Conservation (phyloP, 2,329 filamentous ascomycete species). For the Cordyceps tenuipes region DNA sequence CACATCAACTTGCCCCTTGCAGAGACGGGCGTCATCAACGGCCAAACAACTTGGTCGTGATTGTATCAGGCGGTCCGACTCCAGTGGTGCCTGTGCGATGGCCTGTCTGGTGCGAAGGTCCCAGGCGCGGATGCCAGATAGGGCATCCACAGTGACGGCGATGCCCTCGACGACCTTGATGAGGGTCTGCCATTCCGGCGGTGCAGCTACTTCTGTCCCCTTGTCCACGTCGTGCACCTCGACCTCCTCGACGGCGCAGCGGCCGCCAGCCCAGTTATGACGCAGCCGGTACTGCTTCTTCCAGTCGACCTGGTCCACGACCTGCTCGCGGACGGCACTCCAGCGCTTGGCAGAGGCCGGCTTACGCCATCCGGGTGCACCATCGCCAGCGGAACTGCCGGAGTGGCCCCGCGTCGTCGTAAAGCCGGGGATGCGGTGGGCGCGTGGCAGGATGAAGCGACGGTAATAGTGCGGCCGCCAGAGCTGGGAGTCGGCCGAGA, state of each 20-base stretch:
- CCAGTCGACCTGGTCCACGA: conserved; percentile 56
- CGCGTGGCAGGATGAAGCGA: conserved; percentile 76
- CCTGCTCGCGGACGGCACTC: neutral
- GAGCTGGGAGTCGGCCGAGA: conserved; percentile 74
- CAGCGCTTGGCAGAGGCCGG: conserved; percentile 20
- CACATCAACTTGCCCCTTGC: conserved; percentile 45
- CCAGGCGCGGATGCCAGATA: conserved; percentile 70
- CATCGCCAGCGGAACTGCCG: conserved; percentile 32
- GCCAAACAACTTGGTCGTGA: conserved; percentile 53
- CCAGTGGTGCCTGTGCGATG: conserved; percentile 42
- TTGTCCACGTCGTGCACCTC: conserved; percentile 39
- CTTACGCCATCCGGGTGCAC: conserved; percentile 33
- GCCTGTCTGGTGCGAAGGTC: conserved; percentile 55
- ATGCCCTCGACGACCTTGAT: conserved; percentile 71
- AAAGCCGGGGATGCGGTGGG: conserved; percentile 64
- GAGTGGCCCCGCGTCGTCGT: conserved; percentile 24
- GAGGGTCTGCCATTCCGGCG: conserved; percentile 48
- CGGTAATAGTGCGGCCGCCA: conserved; percentile 88
- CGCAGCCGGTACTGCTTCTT: conserved; percentile 80
- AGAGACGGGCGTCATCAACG: conserved; percentile 46
- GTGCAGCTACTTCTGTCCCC: conserved; percentile 12
- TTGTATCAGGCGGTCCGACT: conserved; percentile 15
- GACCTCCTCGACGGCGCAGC: conserved; percentile 72
- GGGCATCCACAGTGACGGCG: conserved; percentile 66
- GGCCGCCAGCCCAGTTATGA: conserved; percentile 84